Evolutionary conservation across 1,284 basidiomycete species (phyloP), one percentile per base, ranked within the genome.

Genomic region (Stygiomarasmius scandens): DNA sequence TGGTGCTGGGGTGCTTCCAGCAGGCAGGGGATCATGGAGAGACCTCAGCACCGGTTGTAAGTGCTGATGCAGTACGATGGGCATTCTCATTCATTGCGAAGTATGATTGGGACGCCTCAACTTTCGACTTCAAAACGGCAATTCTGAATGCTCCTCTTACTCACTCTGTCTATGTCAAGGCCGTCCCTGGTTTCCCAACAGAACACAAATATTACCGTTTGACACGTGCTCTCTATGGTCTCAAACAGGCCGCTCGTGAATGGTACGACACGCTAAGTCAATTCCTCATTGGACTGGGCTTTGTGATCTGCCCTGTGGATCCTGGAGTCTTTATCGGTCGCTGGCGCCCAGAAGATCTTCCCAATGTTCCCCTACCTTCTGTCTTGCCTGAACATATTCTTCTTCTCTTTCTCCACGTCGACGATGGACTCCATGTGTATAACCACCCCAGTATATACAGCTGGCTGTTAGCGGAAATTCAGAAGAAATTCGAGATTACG

Each of bases 61-160:
- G 48, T 8, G 43, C 47, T n/a, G 47, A 19, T 2, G 24, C 46
- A 3, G 38, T 54, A 4, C 41, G 52, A 1, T 20, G 2, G 1
- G 11, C n/a, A 9, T 19, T 50, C 14, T 47, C 57, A 0, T 50
- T 23, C 22, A 47, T 52, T n/a, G 57, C 57, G 1, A 16, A 32
- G 0, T 8, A 58, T 3, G 48, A 55, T 19, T 47, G 45, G 11
- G 36, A 55, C 8, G 11, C 51, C 16, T 54, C 22, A 12, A 29
- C 57, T 10, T 48, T 68, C 9, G 67, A 76, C 49, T 61, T 74
- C 38, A 67, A 65, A 41, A 63, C 64, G 11, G 74, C 73, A 0
- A 75, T 70, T 55, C 66, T 76, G 0, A 69, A 74, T 55, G 70
- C 67, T 1, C 20, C 52, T 0, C 61, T 76, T 0, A 32, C 64